Evolutionary conservation across 768 basidiomycete species (phyloP), one percentile per base, ranked within the genome.

Genomic region (Omphalotus guepiniiformis): DNA sequence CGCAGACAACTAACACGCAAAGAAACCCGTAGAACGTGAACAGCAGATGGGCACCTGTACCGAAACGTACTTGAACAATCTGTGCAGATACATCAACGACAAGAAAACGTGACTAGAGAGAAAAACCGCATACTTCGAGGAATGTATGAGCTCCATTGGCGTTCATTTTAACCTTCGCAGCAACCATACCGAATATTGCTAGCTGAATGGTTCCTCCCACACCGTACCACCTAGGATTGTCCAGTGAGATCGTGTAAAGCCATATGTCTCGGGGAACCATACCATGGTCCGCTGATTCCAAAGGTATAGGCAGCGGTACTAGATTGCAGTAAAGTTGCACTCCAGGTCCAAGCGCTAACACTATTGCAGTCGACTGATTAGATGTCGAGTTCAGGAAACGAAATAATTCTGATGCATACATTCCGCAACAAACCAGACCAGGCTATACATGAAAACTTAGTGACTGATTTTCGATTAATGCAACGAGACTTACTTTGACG

Each of bases 61-160:
- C 77, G 43, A 75, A 78, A 9, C 76, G 68, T 0, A 62, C 65
- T 48, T 72, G 70, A 27, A 76, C 75, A 27, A 82, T 78, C 66
- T 74, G 46, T n/a, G n/a, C n/a, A n/a, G 21, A 29, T 9, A 38
- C 19, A 21, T 15, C 12, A 23, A 4, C n/a, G 13, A 26, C 26
- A 23, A 39, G 37, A 27, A 29, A 26, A 34, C 25, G 16, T 19
- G 11, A 11, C 5, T 45, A 1, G 22, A 27, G n/a, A 23, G 6
- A 6, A n/a, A 37, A 37, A 3, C 3, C 3, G 38, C 57, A 3
- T 49, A 69, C 72, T 56, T 83, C 78, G 21, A 79, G 62, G 53
- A 78, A 81, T 0, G 79, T 83, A 52, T 76, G 76, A 0, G 78
- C 78, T 13, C 73, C 72, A 26, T 78, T 78, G 0, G 79, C 80